Evolutionary conservation across 495 filamentous ascomycete genomes (phyloP).

Genomic region (Symbiotaphrina buchneri): DNA sequence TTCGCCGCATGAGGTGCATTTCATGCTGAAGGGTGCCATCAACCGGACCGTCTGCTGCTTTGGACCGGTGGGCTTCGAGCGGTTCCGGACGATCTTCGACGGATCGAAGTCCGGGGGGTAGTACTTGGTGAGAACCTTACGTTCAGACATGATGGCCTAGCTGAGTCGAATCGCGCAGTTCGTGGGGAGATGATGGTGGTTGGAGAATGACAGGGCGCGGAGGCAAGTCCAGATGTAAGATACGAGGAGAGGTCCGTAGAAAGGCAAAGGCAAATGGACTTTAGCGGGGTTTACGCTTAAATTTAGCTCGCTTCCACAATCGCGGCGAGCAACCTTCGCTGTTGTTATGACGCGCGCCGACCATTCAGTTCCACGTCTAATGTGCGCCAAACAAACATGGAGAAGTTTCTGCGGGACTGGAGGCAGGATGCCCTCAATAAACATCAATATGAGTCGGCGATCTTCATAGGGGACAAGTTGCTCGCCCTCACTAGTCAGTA

Average conservation of each 20-base stretch:
- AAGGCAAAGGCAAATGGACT: no score
- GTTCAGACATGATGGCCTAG: conserved; percentile 56
- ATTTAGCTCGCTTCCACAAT: no score
- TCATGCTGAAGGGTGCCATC: conserved; percentile 94
- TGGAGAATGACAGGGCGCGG: no score
- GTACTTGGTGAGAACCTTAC: conserved; percentile 59
- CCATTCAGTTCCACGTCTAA: no score
- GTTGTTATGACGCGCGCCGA: no score
- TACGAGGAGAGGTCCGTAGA: no score
- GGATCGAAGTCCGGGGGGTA: conserved; percentile 98
- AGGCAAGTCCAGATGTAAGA: no score
- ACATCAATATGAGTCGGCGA: conserved; percentile 83
- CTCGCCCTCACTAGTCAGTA: conserved; percentile 71
- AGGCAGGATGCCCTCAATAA: conserved; percentile 81
- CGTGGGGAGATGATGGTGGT: no score
- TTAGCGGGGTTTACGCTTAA: no score
- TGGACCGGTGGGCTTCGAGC: conserved; percentile 50
- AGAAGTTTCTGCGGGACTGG: conserved; percentile 80
- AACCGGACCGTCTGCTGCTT: conserved; percentile 81
- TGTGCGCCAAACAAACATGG: no score
- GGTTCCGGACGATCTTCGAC: conserved; percentile 48
- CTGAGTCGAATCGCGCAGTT: no score
- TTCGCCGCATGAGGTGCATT: conserved; percentile 76
- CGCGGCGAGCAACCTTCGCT: no score
- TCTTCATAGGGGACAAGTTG: conserved; percentile 93